Base-by-base conservation (phyloP, 2,329 filamentous ascomycete species). In the Fusarium sp. region DNA sequence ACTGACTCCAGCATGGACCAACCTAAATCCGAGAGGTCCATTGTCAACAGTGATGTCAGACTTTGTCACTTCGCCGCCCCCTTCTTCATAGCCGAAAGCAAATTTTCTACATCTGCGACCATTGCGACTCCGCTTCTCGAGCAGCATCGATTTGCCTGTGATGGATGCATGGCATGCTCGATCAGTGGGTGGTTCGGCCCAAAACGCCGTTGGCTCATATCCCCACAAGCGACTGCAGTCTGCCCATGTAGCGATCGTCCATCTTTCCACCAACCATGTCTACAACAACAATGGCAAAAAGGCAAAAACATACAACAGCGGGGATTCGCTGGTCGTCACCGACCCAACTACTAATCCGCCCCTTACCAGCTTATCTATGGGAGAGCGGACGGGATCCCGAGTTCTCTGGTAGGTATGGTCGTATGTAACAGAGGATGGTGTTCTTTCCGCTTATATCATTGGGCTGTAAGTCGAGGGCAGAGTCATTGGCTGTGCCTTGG, bases 361-460 rank as follows among this genome's bases (percentile, higher is more conserved):
- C 45, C 45, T 47, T 47, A 28, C 45, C 26, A 48, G 45, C 45
- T 48, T 48, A 48, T 48, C 45, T 28, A 48, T 28, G 57, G 57
- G 57, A 60, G 57, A 60, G 57, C 57, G 57, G 57, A 60, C 57
- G 57, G 57, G 57, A 60, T 60, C 57, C 57, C 57, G 57, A 26
- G n/a, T 60, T 60, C 32, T 60, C 57, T 60, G 57, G 14, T 60
- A 60, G 57, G 57, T 60, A 53, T 60, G 57, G 57, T 60, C 57
- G 57, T 60, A 60, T 60, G 57, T 60, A 22, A 10, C 1, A 8
- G 17, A 24, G 2, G 1, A 3, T 9, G 6, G n/a, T 26, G 32
- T 22, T 26, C 4, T 38, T 22, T 22, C 15, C 17, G 50, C 4
- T 53, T 0, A 38, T 53, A 36, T 22, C 1, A 7, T 15, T 11